Evolutionary conservation across 176 grass and related monocot species (phyloP), one percentile per base, ranked within the genome.

Genomic region (Ampelocalamus luodianensis): DNA sequence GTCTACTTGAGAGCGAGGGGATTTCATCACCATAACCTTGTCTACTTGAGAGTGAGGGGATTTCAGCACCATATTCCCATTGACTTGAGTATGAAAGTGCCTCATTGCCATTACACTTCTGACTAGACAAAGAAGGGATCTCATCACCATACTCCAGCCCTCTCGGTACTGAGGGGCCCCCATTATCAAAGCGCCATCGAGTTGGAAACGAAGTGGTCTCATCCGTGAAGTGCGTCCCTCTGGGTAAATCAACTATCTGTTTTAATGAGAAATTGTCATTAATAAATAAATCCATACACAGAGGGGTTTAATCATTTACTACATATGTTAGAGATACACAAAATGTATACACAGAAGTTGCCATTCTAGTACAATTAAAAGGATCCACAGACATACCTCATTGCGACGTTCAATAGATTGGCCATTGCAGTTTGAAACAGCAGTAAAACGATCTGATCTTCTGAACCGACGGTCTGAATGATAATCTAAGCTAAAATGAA

Each of bases 91-190:
- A 6, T 65, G 82, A 84, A 78, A 39, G 38, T 10, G 34, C 10
- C 42, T 50, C 26, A 17, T 27, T 29, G 44, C 48, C 65, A 42
- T 50, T 37, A 70, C 50, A 65, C 44, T 59, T 68, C 51, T 71
- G 65, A 42, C 72, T 50, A 64, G 72, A 88, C 15, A 83, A 46
- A 42, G 72, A 88, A 78, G 80, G 80, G 54, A 88, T 91, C 81
- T 91, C 85, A 71, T 84, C 68, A 2, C 89, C 85, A 84, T 87
- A 84, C 17, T 74, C 32, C 62, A 74, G 15, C 20, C 74, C 76
- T 70, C 80, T 83, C n/a, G 85, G 34, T 68, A 61, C 34, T 38
- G 67, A 83, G 78, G 72, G 12, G 32, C 55, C 44, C 60, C 73
- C 46, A 79, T 72, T 74, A 43, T 77, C 55, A 54, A 77, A 86